These are phyloP conservation scores for Phytophthora tubulina DNA, from an alignment of 352 stramenopile genomes.

Conservation along the genomic window DNA sequence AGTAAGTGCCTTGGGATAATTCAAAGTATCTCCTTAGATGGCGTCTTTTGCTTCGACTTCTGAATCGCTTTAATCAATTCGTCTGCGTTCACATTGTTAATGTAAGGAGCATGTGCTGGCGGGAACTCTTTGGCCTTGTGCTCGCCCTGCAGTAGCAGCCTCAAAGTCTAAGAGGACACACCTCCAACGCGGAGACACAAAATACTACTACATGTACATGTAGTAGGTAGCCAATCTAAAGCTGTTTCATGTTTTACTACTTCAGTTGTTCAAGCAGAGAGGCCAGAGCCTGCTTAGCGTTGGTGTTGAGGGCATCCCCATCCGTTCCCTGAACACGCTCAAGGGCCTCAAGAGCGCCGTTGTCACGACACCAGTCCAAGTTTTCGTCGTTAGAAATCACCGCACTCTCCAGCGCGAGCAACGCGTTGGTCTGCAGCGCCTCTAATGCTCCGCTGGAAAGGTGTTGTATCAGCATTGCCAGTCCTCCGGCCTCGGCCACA, in stretches of 20 bases:
- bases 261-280: slow-evolving; percentile 60
- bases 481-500: slow-evolving; percentile 64
- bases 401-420: slow-evolving; percentile 72
- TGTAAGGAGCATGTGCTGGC: not conserved
- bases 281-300: slow-evolving; percentile 59
- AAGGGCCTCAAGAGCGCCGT: slow-evolving; percentile 51
- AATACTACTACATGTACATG: slow-evolving; percentile 1
- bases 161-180: slow-evolving; percentile 1
- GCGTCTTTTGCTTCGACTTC: slow-evolving; percentile 16
- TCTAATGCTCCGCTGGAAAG: slow-evolving; percentile 48
- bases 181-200: not conserved
- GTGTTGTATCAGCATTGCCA: slow-evolving; percentile 70
- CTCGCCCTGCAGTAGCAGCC: slow-evolving; percentile 4
- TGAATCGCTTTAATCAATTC: slow-evolving; percentile 1
- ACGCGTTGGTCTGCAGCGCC: slow-evolving; percentile 72
- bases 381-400: slow-evolving; percentile 63
- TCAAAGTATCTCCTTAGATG: slow-evolving; percentile 8
- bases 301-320: slow-evolving; percentile 62
- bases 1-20: slow-evolving; percentile 23
- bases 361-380: slow-evolving; percentile 52
- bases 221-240: slow-evolving; percentile 12
- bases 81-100: slow-evolving; percentile 7
- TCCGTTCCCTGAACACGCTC: slow-evolving; percentile 54
- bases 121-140: not conserved
- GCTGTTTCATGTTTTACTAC: slow-evolving; percentile 22